Percentiles rank a stretch among this genome's conserved stretches.
Evolutionary conservation across 192 early-diverging fungal species (phyloP).

Genomic region (Funneliformis geosporum): DNA sequence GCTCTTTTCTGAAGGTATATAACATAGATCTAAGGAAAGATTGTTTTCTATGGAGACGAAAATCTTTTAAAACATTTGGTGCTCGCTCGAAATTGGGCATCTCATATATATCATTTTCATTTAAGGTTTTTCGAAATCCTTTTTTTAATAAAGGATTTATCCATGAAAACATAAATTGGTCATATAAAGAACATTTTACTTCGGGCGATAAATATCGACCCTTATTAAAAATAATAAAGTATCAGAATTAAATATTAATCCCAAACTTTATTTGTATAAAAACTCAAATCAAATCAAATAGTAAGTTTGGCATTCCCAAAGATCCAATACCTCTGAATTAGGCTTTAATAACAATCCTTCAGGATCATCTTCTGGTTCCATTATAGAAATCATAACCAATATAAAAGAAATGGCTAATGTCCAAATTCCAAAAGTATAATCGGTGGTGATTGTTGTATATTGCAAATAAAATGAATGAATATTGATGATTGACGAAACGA

Average conservation of each 20-base stretch:
- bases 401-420: background rate
- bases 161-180: slow-evolving; percentile 37
- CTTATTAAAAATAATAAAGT: background rate
- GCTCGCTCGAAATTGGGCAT: slow-evolving; percentile 31
- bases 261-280: background rate
- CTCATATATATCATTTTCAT: slow-evolving; percentile 16
- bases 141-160: slow-evolving; percentile 37
- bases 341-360: slow-evolving; percentile 6
- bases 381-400: slow-evolving; percentile 8
- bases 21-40: slow-evolving; percentile 42
- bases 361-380: slow-evolving; percentile 10
- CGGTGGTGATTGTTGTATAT: background rate
- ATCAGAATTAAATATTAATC: slow-evolving; percentile 1
- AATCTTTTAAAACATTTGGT: slow-evolving; percentile 40
- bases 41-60: slow-evolving; percentile 31
- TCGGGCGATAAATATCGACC: slow-evolving; percentile 19
- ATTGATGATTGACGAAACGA: background rate
- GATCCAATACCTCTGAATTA: slow-evolving; percentile 5
- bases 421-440: background rate
- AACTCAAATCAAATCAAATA: background rate
- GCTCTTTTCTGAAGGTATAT: slow-evolving; percentile 45
- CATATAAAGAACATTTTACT: slow-evolving; percentile 35
- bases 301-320: background rate
- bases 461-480: slow-evolving; percentile 19
- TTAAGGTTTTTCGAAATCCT: slow-evolving; percentile 22